Base-by-base conservation (phyloP, 1,284 basidiomycete genomes). In the Ceratobasidium sp. region DNA sequence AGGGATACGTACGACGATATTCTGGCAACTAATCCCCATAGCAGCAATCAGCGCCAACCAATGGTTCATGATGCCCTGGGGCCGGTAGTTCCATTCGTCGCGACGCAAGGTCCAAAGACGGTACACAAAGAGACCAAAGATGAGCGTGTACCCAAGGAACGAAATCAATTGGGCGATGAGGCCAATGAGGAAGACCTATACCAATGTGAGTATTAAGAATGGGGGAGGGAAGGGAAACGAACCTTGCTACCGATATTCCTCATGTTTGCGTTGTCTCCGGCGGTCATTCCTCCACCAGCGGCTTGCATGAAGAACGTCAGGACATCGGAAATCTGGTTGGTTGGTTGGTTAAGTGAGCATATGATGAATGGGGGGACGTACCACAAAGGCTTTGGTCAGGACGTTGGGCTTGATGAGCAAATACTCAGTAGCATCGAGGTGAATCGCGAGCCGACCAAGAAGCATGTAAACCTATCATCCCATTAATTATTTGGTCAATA, bases 121-220 rank as follows among this genome's bases (percentile, higher is more conserved):
- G 72, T 81, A 82, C 23, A 87, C 76, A 76, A 90, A 91, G n/a
- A 84, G 75, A 8, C 81, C 62, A 74, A 83, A 88, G 41, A 91
- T 79, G 29, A 74, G 71, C 5, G 83, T 82, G 76, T 91, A 91
- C 54, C 83, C 74, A 68, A 82, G 72, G 77, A 90, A 90, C n/a
- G 87, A 88, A 5, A 80, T 77, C 47, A 90, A 78, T 73, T 90
- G 87, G 7, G 87, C 77, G 41, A 80, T 81, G 25, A 90, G 81
- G 36, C 87, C 88, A 4, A 80, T 82, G 19, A 90, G 78, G 77
- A 89, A 88, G 21, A 89, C 81, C 83, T 87, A 73, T 23, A 25
- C 21, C 21, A 11, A 2, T 23, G 33, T 71, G 72, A 27, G 27
- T 16, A 25, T 41, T 33, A 33, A 19, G 30, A 1, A 41, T 1